phyloP scores from a whole-genome alignment of 2,329 filamentous ascomycete genomes.

The Fusarium irregulare region DNA sequence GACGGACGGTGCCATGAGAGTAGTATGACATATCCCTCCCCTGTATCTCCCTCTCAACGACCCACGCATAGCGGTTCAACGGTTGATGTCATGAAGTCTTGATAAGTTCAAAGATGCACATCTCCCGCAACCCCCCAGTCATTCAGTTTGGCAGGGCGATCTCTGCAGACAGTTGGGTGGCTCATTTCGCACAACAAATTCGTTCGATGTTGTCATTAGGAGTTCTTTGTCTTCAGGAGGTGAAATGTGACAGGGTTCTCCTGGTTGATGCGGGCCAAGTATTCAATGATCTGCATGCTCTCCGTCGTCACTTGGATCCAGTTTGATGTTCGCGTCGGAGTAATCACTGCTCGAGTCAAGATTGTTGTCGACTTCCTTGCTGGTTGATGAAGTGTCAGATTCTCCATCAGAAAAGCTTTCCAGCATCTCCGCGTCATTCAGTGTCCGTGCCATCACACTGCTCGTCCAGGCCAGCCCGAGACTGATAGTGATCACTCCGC shows the following conservation, averaged over 20 bases:
- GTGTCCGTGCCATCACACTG: no score
- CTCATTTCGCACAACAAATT: not conserved
- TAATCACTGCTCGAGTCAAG: no score
- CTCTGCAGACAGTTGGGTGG: not conserved
- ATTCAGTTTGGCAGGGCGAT: not conserved
- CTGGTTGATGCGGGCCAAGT: not conserved
- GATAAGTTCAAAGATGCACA: not conserved
- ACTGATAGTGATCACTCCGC: no score
- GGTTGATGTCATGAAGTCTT: not conserved
- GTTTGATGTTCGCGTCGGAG: accelerated
- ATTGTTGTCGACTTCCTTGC: no score
- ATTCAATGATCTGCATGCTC: not conserved
- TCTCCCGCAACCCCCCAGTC: not conserved
- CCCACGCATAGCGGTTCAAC: not conserved
- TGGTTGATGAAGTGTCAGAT: no score
- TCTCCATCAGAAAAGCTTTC: accelerated
- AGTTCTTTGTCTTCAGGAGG: not conserved
- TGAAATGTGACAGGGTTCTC: not conserved
- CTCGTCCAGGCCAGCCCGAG: no score
- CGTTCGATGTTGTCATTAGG: not conserved
- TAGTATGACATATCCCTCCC: accelerated
- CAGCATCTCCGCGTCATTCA: no score
- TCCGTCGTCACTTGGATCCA: not conserved
- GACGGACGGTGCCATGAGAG: not conserved
- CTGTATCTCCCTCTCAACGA: not conserved